These are phyloP conservation scores for Magnaporthales sp. DNA, from an alignment of 2,329 filamentous ascomycete genomes.

Conservation along the genomic window DNA sequence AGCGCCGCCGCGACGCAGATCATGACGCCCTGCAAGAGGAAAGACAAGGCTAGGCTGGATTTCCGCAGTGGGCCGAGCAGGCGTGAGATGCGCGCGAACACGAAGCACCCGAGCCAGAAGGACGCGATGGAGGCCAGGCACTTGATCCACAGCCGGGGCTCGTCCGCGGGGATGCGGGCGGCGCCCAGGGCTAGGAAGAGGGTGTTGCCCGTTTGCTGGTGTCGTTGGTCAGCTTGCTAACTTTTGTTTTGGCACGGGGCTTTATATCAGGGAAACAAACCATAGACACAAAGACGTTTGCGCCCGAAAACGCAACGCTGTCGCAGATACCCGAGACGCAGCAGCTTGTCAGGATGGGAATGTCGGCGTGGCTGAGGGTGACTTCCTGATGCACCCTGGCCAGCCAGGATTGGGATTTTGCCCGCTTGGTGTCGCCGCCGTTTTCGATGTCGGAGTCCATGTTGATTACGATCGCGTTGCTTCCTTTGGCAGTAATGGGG, in stretches of 20 bases:
- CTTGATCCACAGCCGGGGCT: conserved; percentile 32
- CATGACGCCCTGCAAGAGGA: conserved; percentile 40
- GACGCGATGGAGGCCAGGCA: conserved; percentile 36
- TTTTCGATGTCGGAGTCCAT: background rate
- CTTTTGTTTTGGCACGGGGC: background rate
- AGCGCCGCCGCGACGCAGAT: conserved; percentile 44
- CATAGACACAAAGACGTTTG: conserved; percentile 29
- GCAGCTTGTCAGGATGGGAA: conserved; percentile 30
- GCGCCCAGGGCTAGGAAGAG: conserved; percentile 54
- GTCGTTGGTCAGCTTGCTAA: background rate
- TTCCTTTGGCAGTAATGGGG: background rate
- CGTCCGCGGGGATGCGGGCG: conserved; percentile 37
- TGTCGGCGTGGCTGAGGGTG: conserved; percentile 17
- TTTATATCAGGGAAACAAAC: too few species aligned
- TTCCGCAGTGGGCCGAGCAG: conserved; percentile 13
- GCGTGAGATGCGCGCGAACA: conserved; percentile 26
- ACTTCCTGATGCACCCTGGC: conserved; percentile 10
- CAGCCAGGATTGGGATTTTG: background rate
- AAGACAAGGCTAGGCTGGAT: conserved; percentile 32
- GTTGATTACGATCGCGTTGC: background rate
- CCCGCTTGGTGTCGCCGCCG: background rate
- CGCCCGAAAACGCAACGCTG: conserved; percentile 29
- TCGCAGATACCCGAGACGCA: conserved; percentile 30
- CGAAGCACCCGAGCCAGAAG: conserved; percentile 44
- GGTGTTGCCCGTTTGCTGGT: conserved; percentile 39